phyloP scores from a whole-genome alignment of 2,329 filamentous ascomycete genomes.

The Fusarium domesticum region DNA sequence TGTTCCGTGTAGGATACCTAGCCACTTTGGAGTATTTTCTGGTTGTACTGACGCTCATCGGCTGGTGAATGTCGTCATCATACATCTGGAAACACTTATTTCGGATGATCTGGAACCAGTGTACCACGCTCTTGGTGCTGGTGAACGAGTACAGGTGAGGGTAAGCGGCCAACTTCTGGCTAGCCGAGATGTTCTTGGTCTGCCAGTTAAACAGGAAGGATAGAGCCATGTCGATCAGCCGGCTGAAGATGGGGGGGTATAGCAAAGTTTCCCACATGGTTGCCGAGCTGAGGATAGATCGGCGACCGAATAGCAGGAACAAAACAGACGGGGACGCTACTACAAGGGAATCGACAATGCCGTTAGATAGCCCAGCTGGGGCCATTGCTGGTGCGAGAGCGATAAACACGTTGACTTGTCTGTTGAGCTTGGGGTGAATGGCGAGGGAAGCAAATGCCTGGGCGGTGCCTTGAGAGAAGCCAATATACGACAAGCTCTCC shows the following conservation, averaged over 20 bases:
- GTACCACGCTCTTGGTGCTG: constrained; percentile 93
- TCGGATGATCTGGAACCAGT: constrained; percentile 99
- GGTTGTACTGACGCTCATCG: constrained; percentile 65
- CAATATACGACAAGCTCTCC: constrained; percentile 86
- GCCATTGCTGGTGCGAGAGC: constrained; percentile 96
- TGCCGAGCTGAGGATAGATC: constrained; percentile 85
- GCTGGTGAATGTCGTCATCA: constrained; percentile 85
- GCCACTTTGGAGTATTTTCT: constrained; percentile 94
- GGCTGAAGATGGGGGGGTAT: constrained; percentile 90
- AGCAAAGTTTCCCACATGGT: constrained; percentile 97
- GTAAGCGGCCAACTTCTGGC: constrained; percentile 93
- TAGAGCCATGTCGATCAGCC: constrained; percentile 78
- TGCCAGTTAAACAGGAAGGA: constrained; percentile 88
- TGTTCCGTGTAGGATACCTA: constrained; percentile 94
- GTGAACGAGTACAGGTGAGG: constrained; percentile 96
- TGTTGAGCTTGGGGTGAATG: constrained; percentile 87
- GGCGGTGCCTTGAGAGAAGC: constrained; percentile 94
- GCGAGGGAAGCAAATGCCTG: constrained; percentile 93
- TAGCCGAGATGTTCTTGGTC: constrained; percentile 74
- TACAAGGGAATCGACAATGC: constrained; percentile 86
- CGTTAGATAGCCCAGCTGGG: constrained; percentile 83
- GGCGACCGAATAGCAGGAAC: constrained; percentile 87
- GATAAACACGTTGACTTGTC: constrained; percentile 93
- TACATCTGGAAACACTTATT: constrained; percentile 98
- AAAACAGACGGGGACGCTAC: constrained; percentile 91